A percentile compares a stretch with the other conserved stretches of the same genome.
phyloP scores from a whole-genome alignment of 2,329 filamentous ascomycete genomes.

The Phyllosticta paracitricarpa region DNA sequence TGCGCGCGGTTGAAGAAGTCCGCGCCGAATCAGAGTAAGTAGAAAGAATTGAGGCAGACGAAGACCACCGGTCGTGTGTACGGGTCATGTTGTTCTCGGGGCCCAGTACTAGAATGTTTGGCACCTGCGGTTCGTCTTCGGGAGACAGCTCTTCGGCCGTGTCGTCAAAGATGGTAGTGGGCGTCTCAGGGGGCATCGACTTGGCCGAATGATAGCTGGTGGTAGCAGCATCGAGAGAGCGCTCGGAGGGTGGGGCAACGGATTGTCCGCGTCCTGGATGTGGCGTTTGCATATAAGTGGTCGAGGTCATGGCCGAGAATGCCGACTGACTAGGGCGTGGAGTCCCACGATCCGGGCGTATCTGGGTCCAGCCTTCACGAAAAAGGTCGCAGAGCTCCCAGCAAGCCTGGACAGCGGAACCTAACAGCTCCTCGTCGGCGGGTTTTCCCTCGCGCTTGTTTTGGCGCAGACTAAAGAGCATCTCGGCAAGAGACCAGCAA shows the following conservation, averaged over 20 bases:
- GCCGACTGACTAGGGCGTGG: slow-evolving; percentile 70
- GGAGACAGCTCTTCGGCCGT: slow-evolving; percentile 54
- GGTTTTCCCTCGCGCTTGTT: slow-evolving; percentile 63
- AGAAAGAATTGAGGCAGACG: slow-evolving; percentile 62
- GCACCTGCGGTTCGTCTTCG: slow-evolving; percentile 66
- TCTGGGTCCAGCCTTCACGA: slow-evolving; percentile 81
- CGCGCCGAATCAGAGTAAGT: slow-evolving; percentile 63
- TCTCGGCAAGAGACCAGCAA: slow-evolving; percentile 85
- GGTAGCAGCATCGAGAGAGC: slow-evolving; percentile 17
- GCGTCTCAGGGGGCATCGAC: slow-evolving; percentile 63
- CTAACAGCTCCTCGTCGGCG: slow-evolving; percentile 73
- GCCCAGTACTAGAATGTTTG: slow-evolving; percentile 81
- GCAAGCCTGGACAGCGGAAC: slow-evolving; percentile 82
- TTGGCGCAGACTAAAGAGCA: slow-evolving; percentile 83
- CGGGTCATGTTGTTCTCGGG: slow-evolving; percentile 45
- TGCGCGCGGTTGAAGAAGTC: slow-evolving; percentile 57
- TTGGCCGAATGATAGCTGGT: slow-evolving; percentile 33
- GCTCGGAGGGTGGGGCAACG: slow-evolving; percentile 24
- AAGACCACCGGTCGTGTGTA: slow-evolving; percentile 67
- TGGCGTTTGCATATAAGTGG: not conserved
- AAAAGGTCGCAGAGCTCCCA: slow-evolving; percentile 94
- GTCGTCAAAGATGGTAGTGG: slow-evolving; percentile 92
- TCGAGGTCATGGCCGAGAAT: slow-evolving; percentile 44
- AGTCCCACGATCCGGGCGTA: slow-evolving; percentile 75
- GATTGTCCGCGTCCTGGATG: not conserved